phyloP scores from a whole-genome alignment of 306 rosid genomes.

The Benincasa hispida region DNA sequence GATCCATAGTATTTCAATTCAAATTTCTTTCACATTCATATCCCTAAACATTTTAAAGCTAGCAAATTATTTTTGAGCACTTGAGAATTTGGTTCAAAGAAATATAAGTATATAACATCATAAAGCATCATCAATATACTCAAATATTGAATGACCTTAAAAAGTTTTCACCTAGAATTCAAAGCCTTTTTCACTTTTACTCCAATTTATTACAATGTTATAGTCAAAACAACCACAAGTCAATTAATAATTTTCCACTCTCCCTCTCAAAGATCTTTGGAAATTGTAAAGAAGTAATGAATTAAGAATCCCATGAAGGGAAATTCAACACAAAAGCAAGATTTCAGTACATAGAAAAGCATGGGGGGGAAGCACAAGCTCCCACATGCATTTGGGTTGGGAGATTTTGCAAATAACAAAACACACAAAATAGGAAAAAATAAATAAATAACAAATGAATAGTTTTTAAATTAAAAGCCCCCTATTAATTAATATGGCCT shows the following conservation, averaged over 20 bases:
- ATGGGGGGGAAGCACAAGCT: conserved; percentile 34
- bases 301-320: conserved; percentile 12
- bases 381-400: conserved; percentile 17
- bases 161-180: background rate
- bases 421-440: conserved; percentile 1
- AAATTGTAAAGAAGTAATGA: conserved; percentile 3
- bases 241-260: background rate
- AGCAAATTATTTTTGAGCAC: background rate
- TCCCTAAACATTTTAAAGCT: background rate
- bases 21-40: background rate
- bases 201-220: background rate
- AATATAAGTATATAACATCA: background rate
- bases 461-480: background rate
- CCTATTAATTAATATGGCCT: background rate
- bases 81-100: background rate
- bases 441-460: background rate
- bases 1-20: background rate
- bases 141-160: background rate
- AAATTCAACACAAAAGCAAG: conserved; percentile 18
- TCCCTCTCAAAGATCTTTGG: background rate
- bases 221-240: background rate
- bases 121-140: background rate
- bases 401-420: conserved; percentile 4
- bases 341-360: conserved; percentile 30
- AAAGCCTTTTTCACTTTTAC: background rate